Evolutionary conservation across 2,329 filamentous ascomycete genomes (phyloP), one percentile per base, ranked within the genome.

Genomic region (Albifimbria verrucaria): DNA sequence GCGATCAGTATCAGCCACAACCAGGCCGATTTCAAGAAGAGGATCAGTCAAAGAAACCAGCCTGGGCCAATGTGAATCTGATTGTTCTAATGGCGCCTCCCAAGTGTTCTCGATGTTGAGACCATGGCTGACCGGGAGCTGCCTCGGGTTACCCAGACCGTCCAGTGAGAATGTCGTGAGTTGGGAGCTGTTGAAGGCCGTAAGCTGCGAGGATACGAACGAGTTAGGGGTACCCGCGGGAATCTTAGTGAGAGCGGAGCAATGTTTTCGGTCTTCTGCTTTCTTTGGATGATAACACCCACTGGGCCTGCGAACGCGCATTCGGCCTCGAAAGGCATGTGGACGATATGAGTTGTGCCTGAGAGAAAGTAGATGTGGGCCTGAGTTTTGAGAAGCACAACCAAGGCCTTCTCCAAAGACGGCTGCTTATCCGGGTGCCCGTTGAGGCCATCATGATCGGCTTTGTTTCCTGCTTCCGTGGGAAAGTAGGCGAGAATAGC

Each of bases 321-420:
- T 66, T 96, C 91, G 42, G 97, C 89, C 72, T 97, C 92, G 65
- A 99, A 99, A 2, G 93, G 93, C 65, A 99, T 84, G 68, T 96
- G 91, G 47, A 97, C 81, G 54, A 96, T 84, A 78, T 99, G 90
- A 65, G 84, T 94, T 28, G 90, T 87, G 20, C 93, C 93, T 2
- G 89, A 84, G 36, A 97, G 81, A 67, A 95, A 97, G 76, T 92
- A 95, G 59, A 99, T 85, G 67, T 97, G 93, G 21, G 90, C 92
- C 66, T 97, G 93, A 1, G 90, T 92, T 71, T 90, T 92, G 59
- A 99, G 82, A 60, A 97, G 89, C 48, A 99, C 89, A 7, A 97
- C 90, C 56, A 99, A 74, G 4, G 93, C 92, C 64, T 87, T 81
- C 42, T 82, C 80, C 22, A 83, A 68, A 1, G 59, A 52, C 7